Base-by-base conservation (phyloP, 1,139 yeast genomes). In the Geotrichum cucujoidarum region DNA sequence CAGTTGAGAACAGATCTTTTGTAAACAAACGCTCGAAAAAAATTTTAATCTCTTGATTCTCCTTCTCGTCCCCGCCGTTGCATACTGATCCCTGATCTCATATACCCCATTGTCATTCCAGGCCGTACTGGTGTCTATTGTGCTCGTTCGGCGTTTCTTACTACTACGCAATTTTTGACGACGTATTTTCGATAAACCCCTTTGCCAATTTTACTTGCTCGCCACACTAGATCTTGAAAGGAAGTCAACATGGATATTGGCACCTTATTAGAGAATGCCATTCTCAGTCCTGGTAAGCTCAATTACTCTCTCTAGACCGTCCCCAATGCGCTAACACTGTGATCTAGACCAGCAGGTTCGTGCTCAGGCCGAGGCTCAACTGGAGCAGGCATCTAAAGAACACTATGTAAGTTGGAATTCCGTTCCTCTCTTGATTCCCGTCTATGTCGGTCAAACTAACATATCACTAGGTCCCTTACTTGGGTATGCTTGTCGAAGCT, bases 291-390 rank as follows among this genome's bases (percentile, higher is more conserved):
- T 18, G 56, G 55, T 52, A 48, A 13, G 56, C 33, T 2, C n/a
- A 18, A 22, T 31, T 31, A 17, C 6, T 10, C 18, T 22, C n/a
- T n/a, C 21, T 30, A 16, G 7, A 4, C 7, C 22, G 6, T 4
- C 21, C 6, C 27, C 36, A 24, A 24, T 24, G 14, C 41, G 39
- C 45, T 42, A 36, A 41, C 27, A n/a, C 41, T 29, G 43, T 43
- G 38, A 39, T 35, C 33, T 53, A 49, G 83, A 87, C 67, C 81
- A 85, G 47, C 70, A 73, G 53, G 78, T 78, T 58, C 81, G 97
- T 68, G 71, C 82, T 34, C 78, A 78, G 57, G 96, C 97, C 52
- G 96, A 88, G 67, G 74, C 78, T 45, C 88, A 87, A 67, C 77
- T 92, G 60, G 75, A 75, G 58, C 77, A 78, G 48, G 80, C 90